Conservation (phyloP, 1,284 basidiomycete genomes). For the Sporisorium sorghi region DNA sequence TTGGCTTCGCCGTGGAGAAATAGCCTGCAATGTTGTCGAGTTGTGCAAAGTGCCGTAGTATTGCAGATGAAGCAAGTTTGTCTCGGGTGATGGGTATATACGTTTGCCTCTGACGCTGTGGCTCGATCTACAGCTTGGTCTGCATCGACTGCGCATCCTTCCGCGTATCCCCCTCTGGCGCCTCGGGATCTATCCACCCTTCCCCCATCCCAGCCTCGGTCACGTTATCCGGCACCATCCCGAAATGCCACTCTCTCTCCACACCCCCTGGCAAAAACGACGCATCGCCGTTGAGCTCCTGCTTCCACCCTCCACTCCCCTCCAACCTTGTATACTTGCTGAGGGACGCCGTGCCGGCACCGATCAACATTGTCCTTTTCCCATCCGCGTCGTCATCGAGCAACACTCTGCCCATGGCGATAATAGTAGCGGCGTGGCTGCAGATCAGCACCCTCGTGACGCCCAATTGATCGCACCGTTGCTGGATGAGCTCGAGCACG, state of each 20-base stretch:
- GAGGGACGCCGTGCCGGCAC: conserved; percentile 59
- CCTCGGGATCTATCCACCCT: conserved; percentile 53
- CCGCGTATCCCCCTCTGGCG: not conserved
- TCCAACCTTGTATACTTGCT: conserved; percentile 53
- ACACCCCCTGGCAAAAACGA: conserved; percentile 72
- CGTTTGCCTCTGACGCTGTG: not conserved
- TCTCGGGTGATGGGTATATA: conserved; percentile 1
- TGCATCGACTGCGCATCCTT: not conserved
- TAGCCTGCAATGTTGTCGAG: not conserved
- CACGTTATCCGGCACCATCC: conserved; percentile 51
- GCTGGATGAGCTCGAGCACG: conserved; percentile 71
- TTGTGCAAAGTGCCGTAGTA: not conserved
- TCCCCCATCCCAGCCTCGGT: conserved; percentile 59
- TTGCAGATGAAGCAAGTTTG: not conserved
- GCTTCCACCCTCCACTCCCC: conserved; percentile 33
- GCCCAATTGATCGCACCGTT: conserved; percentile 60
- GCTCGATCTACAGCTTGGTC: conserved; percentile 32
- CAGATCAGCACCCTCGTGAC: conserved; percentile 76
- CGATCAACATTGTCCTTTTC: conserved; percentile 68
- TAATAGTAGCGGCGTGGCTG: conserved; percentile 82
- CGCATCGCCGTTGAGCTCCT: conserved; percentile 58
- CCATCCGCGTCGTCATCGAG: conserved; percentile 71
- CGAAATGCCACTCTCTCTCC: conserved; percentile 79
- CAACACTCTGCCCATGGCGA: conserved; percentile 77
- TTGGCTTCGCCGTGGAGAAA: not conserved